Conservation (phyloP, 1,139 yeast species). For the Blastobotrys ciferrii region DNA sequence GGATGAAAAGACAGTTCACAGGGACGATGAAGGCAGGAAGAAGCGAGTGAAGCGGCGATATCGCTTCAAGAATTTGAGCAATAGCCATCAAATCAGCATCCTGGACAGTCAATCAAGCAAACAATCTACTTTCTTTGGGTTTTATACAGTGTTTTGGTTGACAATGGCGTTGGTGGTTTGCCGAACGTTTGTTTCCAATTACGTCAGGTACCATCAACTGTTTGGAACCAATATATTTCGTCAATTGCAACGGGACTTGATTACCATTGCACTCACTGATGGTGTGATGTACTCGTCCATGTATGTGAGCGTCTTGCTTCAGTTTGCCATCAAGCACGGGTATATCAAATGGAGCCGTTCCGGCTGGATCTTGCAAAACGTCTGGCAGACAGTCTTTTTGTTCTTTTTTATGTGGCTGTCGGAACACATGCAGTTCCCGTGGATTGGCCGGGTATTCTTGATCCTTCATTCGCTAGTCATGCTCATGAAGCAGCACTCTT, state of each 20-base stretch:
- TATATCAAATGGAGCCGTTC: constrained; percentile 53
- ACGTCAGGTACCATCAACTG: constrained; percentile 32
- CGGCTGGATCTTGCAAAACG: constrained; percentile 62
- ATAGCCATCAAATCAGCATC: constrained; percentile 23
- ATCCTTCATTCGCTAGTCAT: constrained; percentile 80
- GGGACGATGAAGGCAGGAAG: constrained; percentile 1
- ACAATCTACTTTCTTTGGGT: constrained; percentile 36
- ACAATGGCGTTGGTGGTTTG: constrained; percentile 32
- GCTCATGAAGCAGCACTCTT: constrained; percentile 91
- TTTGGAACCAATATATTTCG: constrained; percentile 51
- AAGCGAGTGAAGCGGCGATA: constrained; percentile 13
- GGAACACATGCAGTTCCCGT: constrained; percentile 56
- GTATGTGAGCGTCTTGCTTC: constrained; percentile 57
- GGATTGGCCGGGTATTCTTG: constrained; percentile 86
- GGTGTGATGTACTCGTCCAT: constrained; percentile 62
- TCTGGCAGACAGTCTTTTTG: constrained; percentile 54
- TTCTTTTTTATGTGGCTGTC: constrained; percentile 50
- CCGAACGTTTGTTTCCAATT: constrained; percentile 33
- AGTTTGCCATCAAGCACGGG: constrained; percentile 45
- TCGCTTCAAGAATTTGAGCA: constrained; percentile 23
- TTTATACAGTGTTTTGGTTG: constrained; percentile 40
- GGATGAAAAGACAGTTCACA: constrained; percentile 2
- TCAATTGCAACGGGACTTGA: constrained; percentile 53
- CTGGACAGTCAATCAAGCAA: constrained; percentile 30
- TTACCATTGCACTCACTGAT: constrained; percentile 68